Conservation (phyloP, 1,284 basidiomycete genomes). For the Tilletia setariae region DNA sequence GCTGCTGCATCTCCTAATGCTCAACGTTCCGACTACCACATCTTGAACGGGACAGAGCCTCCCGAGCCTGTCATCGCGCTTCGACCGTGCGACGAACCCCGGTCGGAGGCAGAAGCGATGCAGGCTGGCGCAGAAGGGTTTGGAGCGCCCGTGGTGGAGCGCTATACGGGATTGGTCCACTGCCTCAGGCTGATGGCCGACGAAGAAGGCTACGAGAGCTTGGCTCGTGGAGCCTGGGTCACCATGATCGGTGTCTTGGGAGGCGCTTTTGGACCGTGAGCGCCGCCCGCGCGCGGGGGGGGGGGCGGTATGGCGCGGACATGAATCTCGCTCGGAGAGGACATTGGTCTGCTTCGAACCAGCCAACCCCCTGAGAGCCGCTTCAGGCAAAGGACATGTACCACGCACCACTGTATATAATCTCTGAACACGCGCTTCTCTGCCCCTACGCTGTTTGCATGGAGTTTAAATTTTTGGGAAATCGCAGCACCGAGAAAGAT, state of each 20-base stretch:
- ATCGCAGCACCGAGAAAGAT: no score
- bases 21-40: constrained; percentile 15
- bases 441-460: no score
- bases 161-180: constrained; percentile 45
- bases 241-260: constrained; percentile 32
- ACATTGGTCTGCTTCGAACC: no score
- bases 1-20: not conserved
- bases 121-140: constrained; percentile 33
- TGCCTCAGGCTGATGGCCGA: constrained; percentile 51
- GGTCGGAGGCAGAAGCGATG: constrained; percentile 32
- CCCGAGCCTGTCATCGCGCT: constrained; percentile 51
- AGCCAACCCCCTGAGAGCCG: no score
- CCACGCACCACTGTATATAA: no score
- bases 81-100: constrained; percentile 44
- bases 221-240: constrained; percentile 46
- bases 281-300: no score
- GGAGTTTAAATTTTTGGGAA: no score
- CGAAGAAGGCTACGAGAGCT: constrained; percentile 50
- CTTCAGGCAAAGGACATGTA: no score
- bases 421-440: no score
- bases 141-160: constrained; percentile 44
- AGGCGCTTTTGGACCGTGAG: not conserved
- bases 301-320: no score
- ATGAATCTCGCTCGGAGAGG: no score
- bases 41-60: constrained; percentile 33